Conservation (phyloP, 257 asterid genomes). For the Capsicum baccatum region DNA sequence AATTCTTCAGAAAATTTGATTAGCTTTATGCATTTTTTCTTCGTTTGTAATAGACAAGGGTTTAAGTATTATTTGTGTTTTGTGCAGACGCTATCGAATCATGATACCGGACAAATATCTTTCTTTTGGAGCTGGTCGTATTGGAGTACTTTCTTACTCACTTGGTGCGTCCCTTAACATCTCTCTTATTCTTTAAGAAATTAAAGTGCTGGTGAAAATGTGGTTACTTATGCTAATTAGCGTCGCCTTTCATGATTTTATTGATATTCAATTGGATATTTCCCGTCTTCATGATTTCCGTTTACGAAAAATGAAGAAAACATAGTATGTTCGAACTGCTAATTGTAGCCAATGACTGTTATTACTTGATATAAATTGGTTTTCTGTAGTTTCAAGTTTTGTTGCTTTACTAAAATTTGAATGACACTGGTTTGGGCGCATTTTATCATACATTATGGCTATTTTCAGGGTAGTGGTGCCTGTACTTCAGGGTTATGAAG, state of each 20-base stretch:
- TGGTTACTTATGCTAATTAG: too few species aligned
- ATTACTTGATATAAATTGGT: background rate
- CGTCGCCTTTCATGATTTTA: background rate
- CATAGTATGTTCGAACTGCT: background rate
- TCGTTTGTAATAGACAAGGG: background rate
- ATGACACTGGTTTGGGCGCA: slow-evolving; percentile 25
- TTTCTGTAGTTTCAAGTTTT: slow-evolving; percentile 22
- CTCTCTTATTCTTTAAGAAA: too few species aligned
- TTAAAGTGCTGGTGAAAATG: too few species aligned
- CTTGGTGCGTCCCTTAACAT: slow-evolving; percentile 52
- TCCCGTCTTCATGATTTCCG: background rate
- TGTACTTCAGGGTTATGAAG: slow-evolving; percentile 84
- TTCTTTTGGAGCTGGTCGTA: slow-evolving; percentile 90
- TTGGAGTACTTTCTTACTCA: slow-evolving; percentile 82
- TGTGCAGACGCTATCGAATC: slow-evolving; percentile 55
- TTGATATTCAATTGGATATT: slow-evolving; percentile 23
- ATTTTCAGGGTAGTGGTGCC: slow-evolving; percentile 91
- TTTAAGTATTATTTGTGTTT: slow-evolving; percentile 5
- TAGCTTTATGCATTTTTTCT: background rate
- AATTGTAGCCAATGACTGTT: background rate
- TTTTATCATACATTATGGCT: slow-evolving; percentile 46
- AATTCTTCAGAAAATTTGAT: background rate
- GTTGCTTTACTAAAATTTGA: background rate
- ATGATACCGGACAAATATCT: slow-evolving; percentile 61
- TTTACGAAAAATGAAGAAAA: background rate